Percentiles rank a stretch among this genome's conserved stretches.
Evolutionary conservation across 805 yeast species (phyloP).

Genomic region (Yamadazyma endophytica): DNA sequence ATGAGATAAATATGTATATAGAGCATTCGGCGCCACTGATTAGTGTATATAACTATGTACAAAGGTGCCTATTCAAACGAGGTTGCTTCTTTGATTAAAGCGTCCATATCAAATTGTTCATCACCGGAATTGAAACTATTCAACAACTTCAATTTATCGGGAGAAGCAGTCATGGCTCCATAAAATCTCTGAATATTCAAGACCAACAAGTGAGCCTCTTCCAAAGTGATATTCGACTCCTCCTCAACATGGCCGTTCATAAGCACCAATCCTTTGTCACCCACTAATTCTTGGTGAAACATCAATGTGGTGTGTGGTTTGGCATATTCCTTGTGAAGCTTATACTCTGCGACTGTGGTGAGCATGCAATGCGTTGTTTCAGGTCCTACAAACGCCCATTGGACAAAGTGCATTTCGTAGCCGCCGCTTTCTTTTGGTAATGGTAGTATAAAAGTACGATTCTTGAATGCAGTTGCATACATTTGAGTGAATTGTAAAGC

Average conservation of each 20-base stretch:
- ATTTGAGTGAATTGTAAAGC: conserved; percentile 58
- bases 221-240: conserved; percentile 61
- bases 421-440: conserved; percentile 62
- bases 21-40: no score
- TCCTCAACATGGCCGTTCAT: conserved; percentile 84
- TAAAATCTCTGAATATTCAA: conserved; percentile 79
- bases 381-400: conserved; percentile 88
- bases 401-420: conserved; percentile 84
- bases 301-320: conserved; percentile 90
- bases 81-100: conserved; percentile 68
- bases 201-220: conserved; percentile 74
- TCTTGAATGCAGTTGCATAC: conserved; percentile 58
- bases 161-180: conserved; percentile 51
- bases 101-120: conserved; percentile 59
- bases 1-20: no score
- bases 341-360: conserved; percentile 88
- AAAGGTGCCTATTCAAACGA: conserved; percentile 47
- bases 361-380: conserved; percentile 83
- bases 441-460: conserved; percentile 88
- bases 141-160: conserved; percentile 55
- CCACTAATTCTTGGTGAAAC: conserved; percentile 75
- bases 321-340: conserved; percentile 86
- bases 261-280: conserved; percentile 59
- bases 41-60: conserved; percentile 2
- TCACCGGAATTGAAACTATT: conserved; percentile 69